Percentiles rank a stretch among this genome's conserved stretches.
phyloP scores from a whole-genome alignment of 257 asterid species.

The Ocimum tenuiflorum region DNA sequence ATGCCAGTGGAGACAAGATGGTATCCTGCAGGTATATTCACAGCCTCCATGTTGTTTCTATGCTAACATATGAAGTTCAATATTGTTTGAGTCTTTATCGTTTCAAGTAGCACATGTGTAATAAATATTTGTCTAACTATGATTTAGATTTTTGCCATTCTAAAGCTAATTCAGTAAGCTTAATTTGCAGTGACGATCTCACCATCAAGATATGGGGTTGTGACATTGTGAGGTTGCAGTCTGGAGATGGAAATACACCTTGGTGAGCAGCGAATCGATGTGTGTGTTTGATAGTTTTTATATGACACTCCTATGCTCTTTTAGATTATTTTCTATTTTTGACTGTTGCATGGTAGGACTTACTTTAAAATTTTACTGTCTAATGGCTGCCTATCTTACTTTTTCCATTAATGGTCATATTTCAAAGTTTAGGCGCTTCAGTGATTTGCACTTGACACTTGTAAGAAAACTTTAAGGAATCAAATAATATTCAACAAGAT shows the following conservation, averaged over 20 bases:
- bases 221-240: slow-evolving; percentile 37
- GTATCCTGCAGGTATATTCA: slow-evolving; percentile 82
- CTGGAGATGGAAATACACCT: slow-evolving; percentile 45
- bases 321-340: neutral
- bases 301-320: neutral
- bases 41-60: slow-evolving; percentile 1
- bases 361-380: neutral
- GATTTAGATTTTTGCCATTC: neutral
- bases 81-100: neutral
- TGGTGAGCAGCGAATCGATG: slow-evolving; percentile 54
- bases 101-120: neutral
- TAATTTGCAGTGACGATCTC: slow-evolving; percentile 74
- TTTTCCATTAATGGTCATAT: neutral
- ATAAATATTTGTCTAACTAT: neutral
- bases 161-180: slow-evolving; percentile 14
- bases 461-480: too few relatives aligned
- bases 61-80: neutral
- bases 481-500: too few relatives aligned
- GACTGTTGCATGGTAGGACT: neutral
- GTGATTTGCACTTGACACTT: too few relatives aligned
- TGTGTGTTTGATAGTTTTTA: slow-evolving; percentile 10
- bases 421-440: too few relatives aligned
- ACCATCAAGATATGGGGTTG: slow-evolving; percentile 76
- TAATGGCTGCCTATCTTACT: neutral
- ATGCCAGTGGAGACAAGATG: slow-evolving; percentile 73